These are phyloP conservation scores for Exophiala oligosperma DNA, from an alignment of 2,329 filamentous ascomycete species.

Conservation along the genomic window DNA sequence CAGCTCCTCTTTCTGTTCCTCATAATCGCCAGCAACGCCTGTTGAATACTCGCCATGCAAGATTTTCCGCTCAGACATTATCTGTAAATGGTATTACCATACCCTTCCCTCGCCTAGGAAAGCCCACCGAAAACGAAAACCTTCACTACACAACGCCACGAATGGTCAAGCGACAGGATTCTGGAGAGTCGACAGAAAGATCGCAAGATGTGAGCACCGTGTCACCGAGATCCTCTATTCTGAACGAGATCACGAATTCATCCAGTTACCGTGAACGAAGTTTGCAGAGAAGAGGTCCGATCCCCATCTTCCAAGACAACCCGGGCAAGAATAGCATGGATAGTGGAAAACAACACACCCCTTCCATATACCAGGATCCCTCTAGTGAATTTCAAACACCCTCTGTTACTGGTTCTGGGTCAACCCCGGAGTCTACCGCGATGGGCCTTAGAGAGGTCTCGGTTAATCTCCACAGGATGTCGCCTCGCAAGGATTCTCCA, in stretches of 20 bases:
- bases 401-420: slow-evolving; percentile 17
- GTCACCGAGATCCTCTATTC: slow-evolving; percentile 17
- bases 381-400: slow-evolving; percentile 19
- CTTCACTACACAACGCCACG: slow-evolving; percentile 8
- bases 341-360: slow-evolving; percentile 3
- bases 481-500: slow-evolving; percentile 29
- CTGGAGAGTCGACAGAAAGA: slow-evolving; percentile 4
- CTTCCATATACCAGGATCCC: slow-evolving; percentile 23
- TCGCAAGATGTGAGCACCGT: slow-evolving; percentile 7
- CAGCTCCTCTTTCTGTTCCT: slow-evolving; percentile 20
- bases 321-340: slow-evolving; percentile 4
- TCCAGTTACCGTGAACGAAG: slow-evolving; percentile 11
- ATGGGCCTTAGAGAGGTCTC: slow-evolving; percentile 32
- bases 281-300: slow-evolving; percentile 16
- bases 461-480: slow-evolving; percentile 27
- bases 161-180: slow-evolving; percentile 19
- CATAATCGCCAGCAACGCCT: slow-evolving; percentile 26
- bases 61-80: slow-evolving; percentile 26
- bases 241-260: slow-evolving; percentile 27
- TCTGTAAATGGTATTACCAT: slow-evolving; percentile 25
- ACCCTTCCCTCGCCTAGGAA: slow-evolving; percentile 20
- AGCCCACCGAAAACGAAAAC: slow-evolving; percentile 18
- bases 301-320: slow-evolving; percentile 27
- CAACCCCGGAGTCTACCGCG: slow-evolving; percentile 14
- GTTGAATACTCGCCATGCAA: slow-evolving; percentile 26